These are phyloP conservation scores for Hypoxylon cercidicola DNA, from an alignment of 495 filamentous ascomycete genomes.

Conservation along the genomic window DNA sequence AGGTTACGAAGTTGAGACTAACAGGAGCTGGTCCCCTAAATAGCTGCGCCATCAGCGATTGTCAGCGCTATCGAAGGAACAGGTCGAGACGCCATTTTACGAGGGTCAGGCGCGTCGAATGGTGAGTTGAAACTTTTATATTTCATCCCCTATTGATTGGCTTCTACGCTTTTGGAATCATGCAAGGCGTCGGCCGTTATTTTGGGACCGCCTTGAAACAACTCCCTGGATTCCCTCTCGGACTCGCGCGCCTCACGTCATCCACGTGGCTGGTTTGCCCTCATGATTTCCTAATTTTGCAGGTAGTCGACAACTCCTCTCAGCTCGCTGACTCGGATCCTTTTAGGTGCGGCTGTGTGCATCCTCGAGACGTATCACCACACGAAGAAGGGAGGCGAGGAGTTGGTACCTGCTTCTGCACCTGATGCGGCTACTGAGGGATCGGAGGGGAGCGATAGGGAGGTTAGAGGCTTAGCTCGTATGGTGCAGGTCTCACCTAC, in stretches of 20 bases:
- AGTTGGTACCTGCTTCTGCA: slow-evolving; percentile 42
- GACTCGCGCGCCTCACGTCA: slow-evolving; percentile 10
- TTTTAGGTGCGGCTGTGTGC: slow-evolving; percentile 86
- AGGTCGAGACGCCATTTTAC: slow-evolving; percentile 91
- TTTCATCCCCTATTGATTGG: slow-evolving; percentile 14
- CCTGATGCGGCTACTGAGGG: slow-evolving; percentile 53
- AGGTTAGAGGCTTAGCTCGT: slow-evolving; percentile 77
- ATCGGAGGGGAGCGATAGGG: slow-evolving; percentile 55
- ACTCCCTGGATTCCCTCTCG: slow-evolving; percentile 8
- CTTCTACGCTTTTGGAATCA: slow-evolving; percentile 11
- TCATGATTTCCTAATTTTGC: slow-evolving; percentile 9
- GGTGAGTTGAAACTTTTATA: slow-evolving; percentile 64
- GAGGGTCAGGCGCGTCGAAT: slow-evolving; percentile 85
- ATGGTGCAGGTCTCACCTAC: slow-evolving; percentile 82
- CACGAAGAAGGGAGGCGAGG: slow-evolving; percentile 42
- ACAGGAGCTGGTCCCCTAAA: slow-evolving; percentile 20
- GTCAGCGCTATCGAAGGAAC: slow-evolving; percentile 88
- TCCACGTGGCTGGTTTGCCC: not conserved
- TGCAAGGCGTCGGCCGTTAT: slow-evolving; percentile 23
- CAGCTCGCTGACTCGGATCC: slow-evolving; percentile 33
- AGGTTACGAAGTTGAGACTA: slow-evolving; percentile 20
- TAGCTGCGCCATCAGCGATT: slow-evolving; percentile 86
- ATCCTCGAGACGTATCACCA: slow-evolving; percentile 89
- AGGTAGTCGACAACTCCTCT: not conserved
- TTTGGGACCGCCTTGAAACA: slow-evolving; percentile 23